These are phyloP conservation scores for Exsudoporus frostii DNA, from an alignment of 768 basidiomycete species.

Conservation along the genomic window DNA sequence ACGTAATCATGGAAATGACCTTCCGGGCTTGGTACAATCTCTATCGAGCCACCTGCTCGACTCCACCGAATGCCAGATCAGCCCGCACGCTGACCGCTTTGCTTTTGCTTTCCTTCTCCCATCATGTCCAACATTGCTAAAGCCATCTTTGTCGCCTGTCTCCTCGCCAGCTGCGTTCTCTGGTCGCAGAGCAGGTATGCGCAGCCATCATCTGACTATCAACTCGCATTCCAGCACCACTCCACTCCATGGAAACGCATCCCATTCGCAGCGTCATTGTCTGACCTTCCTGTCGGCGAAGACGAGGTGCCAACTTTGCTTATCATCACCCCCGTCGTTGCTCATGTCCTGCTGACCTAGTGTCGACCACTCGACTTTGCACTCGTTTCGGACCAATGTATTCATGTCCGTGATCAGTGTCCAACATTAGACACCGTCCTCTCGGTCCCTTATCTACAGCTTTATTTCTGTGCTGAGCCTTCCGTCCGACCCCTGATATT, in stretches of 20 bases:
- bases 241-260: constrained; percentile 11
- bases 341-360: constrained; percentile 33
- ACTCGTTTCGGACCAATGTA: constrained; percentile 51
- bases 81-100: background rate
- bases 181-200: constrained; percentile 63
- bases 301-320: constrained; percentile 4
- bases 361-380: constrained; percentile 64
- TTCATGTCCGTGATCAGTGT: constrained; percentile 59
- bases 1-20: constrained; percentile 7
- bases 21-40: no score
- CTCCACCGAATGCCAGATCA: background rate
- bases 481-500: constrained; percentile 60
- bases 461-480: constrained; percentile 66
- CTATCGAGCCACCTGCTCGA: background rate
- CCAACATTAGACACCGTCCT: constrained; percentile 60
- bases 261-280: background rate
- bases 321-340: background rate
- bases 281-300: background rate
- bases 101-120: background rate
- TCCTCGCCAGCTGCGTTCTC: constrained; percentile 58
- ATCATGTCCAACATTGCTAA: constrained; percentile 50
- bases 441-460: constrained; percentile 61
- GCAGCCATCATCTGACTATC: constrained; percentile 13
- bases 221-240: background rate
- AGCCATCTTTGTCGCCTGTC: constrained; percentile 47